Base-by-base conservation (phyloP, 1,284 basidiomycete genomes). In the Violaceomyces palustris region DNA sequence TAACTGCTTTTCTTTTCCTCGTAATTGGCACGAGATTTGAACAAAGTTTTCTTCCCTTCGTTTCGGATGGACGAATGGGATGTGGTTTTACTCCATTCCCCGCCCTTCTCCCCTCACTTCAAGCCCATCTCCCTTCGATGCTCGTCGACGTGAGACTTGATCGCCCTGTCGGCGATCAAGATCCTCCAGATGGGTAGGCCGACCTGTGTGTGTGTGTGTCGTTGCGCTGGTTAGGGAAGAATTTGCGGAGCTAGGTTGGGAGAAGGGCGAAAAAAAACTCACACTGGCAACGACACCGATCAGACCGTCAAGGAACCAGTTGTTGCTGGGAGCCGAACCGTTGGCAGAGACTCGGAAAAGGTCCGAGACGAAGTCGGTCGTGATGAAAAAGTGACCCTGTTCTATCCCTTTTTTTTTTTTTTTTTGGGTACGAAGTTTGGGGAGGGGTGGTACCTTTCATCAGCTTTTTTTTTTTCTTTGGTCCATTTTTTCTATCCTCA, bases 161-260 rank as follows among this genome's bases (percentile, higher is more conserved):
- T 45, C 14, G 42, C 34, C 30, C 30, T 40, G 33, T 71, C 68
- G 2, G 64, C 66, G 1, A 45, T 47, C 6, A 67, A 49, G 5
- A 45, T 42, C 12, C 69, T 57, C 69, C 69, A 72, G 25, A 59
- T 42, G 14, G 68, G 54, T 5, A 69, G 44, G 15, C 50, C 66
- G 25, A 65, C 48, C 46, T 53, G 51, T 3, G 37, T 38, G 15
- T n/a, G n/a, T n/a, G n/a, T n/a, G n/a, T n/a, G n/a, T n/a, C n/a
- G n/a, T n/a, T n/a, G n/a, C n/a, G n/a, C n/a, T n/a, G n/a, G n/a
- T n/a, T n/a, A n/a, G n/a, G n/a, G n/a, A n/a, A n/a, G n/a, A n/a
- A n/a, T n/a, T n/a, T n/a, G n/a, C n/a, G 31, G 34, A 24, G 31
- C 39, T 3, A 31, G 21, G 27, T 19, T 12, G 33, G 24, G 3